Percentiles rank a stretch among this genome's conserved stretches.
phyloP scores from a whole-genome alignment of 2,329 filamentous ascomycete species.

The Rachicladosporium sp. region DNA sequence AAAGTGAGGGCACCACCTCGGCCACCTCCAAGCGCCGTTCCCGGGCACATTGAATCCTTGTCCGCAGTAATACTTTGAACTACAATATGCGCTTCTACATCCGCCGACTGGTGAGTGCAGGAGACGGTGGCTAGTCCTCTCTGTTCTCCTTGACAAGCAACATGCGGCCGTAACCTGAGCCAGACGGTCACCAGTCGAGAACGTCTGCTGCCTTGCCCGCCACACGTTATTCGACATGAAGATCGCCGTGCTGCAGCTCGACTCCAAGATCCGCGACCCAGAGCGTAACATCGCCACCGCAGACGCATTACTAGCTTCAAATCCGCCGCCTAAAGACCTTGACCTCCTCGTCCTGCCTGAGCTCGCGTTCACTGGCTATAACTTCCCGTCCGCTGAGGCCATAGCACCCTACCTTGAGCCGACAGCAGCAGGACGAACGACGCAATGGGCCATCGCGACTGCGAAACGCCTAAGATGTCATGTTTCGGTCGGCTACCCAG shows the following conservation, averaged over 20 bases:
- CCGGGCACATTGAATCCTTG: too few relatives aligned
- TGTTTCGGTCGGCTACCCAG: conserved; percentile 64
- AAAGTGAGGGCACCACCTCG: too few relatives aligned
- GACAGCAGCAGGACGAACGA: conserved; percentile 51
- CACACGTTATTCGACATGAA: conserved; percentile 36
- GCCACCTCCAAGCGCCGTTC: too few relatives aligned
- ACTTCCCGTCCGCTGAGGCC: conserved; percentile 57
- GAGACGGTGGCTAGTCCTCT: too few relatives aligned
- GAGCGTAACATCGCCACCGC: conserved; percentile 59
- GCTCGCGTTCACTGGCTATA: conserved; percentile 68
- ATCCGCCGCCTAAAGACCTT: conserved; percentile 27
- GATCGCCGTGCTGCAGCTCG: conserved; percentile 60
- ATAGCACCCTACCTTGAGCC: conserved; percentile 59
- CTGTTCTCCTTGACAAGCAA: too few relatives aligned
- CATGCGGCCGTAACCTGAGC: too few relatives aligned
- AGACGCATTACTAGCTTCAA: conserved; percentile 47
- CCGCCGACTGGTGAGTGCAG: too few relatives aligned
- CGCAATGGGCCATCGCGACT: conserved; percentile 57
- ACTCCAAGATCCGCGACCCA: conserved; percentile 56
- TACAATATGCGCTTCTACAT: too few relatives aligned
- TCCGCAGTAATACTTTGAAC: too few relatives aligned
- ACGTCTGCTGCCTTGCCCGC: conserved; percentile 2
- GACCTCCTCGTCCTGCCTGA: conserved; percentile 66
- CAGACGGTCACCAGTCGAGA: too few relatives aligned
- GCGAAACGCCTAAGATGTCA: conserved; percentile 55